A percentile compares a stretch with the other conserved stretches of the same genome.
Evolutionary conservation across 2,329 filamentous ascomycete species (phyloP).

Genomic region (Stagonosporopsis chrysanthemi): DNA sequence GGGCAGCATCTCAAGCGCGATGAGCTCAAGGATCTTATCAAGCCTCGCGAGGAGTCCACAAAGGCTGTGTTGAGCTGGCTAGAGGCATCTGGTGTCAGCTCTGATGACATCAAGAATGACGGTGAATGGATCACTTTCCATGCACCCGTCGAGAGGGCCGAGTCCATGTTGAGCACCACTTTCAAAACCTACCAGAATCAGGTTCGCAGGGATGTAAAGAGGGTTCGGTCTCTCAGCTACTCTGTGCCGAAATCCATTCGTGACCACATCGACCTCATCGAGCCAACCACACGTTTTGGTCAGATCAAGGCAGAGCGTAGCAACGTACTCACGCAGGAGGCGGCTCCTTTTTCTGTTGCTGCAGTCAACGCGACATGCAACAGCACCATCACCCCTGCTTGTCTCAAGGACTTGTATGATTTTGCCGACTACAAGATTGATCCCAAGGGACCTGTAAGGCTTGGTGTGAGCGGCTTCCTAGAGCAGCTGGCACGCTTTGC

Average conservation of each 20-base stretch:
- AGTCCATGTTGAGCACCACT: slow-evolving; percentile 63
- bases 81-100: slow-evolving; percentile 56
- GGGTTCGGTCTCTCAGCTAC: slow-evolving; percentile 66
- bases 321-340: slow-evolving; percentile 43
- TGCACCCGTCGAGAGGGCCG: slow-evolving; percentile 60
- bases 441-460: slow-evolving; percentile 45
- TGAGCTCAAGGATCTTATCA: slow-evolving; percentile 63
- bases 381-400: slow-evolving; percentile 55
- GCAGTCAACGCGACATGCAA: slow-evolving; percentile 52
- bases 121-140: slow-evolving; percentile 70
- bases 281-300: slow-evolving; percentile 71
- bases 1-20: slow-evolving; percentile 69
- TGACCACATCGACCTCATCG: slow-evolving; percentile 66
- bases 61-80: slow-evolving; percentile 65
- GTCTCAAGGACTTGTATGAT: slow-evolving; percentile 58
- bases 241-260: slow-evolving; percentile 66
- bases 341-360: slow-evolving; percentile 27
- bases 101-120: slow-evolving; percentile 56
- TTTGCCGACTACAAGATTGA: slow-evolving; percentile 51
- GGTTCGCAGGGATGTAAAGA: slow-evolving; percentile 51
- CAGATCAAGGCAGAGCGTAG: slow-evolving; percentile 55
- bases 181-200: slow-evolving; percentile 65
- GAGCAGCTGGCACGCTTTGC: slow-evolving; percentile 58
- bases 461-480: slow-evolving; percentile 58
- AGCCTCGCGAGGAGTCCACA: slow-evolving; percentile 59